phyloP scores from a whole-genome alignment of 2,329 filamentous ascomycete genomes.

The Nemania sp. region DNA sequence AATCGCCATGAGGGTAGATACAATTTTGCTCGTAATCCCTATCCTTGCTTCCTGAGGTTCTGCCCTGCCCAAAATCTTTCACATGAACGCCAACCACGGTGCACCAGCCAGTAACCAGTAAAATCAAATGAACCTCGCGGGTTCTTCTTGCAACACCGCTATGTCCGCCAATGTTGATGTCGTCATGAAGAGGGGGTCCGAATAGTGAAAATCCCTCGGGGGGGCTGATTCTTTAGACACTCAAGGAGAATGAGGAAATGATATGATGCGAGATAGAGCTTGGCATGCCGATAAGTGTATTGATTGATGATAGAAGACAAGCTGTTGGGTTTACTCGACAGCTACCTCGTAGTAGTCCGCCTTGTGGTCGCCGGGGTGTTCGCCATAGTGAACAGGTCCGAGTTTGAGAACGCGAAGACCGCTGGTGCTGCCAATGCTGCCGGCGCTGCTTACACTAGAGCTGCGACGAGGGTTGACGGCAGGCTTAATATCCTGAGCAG shows the following conservation, averaged over 20 bases:
- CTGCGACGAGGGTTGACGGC: slow-evolving; percentile 49
- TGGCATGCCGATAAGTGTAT: slow-evolving; percentile 4
- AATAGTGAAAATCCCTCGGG: background rate
- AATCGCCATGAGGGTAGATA: too few relatives aligned
- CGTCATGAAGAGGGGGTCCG: background rate
- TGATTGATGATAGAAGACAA: background rate
- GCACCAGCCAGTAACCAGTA: slow-evolving; percentile 1
- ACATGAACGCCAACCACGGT: slow-evolving; percentile 15
- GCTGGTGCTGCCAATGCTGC: slow-evolving; percentile 44
- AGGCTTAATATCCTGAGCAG: slow-evolving; percentile 41
- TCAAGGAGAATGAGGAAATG: slow-evolving; percentile 11
- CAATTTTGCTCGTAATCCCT: too few relatives aligned
- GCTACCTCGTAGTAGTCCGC: slow-evolving; percentile 58
- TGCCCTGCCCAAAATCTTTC: background rate
- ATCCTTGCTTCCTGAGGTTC: too few relatives aligned
- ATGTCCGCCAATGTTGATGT: slow-evolving; percentile 2
- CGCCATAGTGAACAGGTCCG: slow-evolving; percentile 65
- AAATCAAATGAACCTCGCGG: slow-evolving; percentile 11
- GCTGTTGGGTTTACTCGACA: slow-evolving; percentile 41
- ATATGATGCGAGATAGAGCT: background rate
- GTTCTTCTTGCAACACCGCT: background rate
- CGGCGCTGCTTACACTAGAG: slow-evolving; percentile 56
- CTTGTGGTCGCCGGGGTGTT: slow-evolving; percentile 60
- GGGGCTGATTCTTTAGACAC: background rate
- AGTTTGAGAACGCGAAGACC: slow-evolving; percentile 62